phyloP scores from a whole-genome alignment of 1,284 basidiomycete species.

The Cutaneotrichosporon sp. region DNA sequence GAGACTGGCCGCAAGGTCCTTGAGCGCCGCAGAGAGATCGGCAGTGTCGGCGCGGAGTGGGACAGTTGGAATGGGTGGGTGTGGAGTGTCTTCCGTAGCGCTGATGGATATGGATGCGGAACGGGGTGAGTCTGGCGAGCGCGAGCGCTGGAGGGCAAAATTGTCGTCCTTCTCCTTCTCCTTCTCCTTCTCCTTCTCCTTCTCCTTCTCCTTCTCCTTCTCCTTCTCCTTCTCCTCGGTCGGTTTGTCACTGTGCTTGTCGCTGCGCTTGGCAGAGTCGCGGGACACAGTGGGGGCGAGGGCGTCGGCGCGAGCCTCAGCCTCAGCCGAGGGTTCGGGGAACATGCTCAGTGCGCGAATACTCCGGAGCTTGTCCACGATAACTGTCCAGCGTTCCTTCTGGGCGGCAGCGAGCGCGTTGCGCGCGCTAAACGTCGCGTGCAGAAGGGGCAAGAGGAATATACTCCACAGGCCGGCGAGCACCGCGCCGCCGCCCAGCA shows the following conservation, averaged over 20 bases:
- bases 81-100: constrained; percentile 1
- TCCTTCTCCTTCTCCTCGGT: constrained; percentile 5
- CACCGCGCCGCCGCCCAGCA: constrained; percentile 35
- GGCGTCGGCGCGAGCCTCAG: neutral
- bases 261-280: neutral
- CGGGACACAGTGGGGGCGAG: neutral
- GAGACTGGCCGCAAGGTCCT: constrained; percentile 24
- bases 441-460: constrained; percentile 43
- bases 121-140: neutral
- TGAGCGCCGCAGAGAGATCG: constrained; percentile 20
- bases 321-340: constrained; percentile 1
- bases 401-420: constrained; percentile 39
- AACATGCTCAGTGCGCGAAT: constrained; percentile 22
- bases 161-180: constrained; percentile 7
- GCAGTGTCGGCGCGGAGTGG: constrained; percentile 12
- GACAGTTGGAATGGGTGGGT: neutral
- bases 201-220: too few relatives aligned
- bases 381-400: constrained; percentile 16
- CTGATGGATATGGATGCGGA: neutral
- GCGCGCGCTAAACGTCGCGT: constrained; percentile 42
- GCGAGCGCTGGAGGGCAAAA: constrained; percentile 2
- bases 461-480: constrained; percentile 37
- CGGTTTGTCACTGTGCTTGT: neutral
- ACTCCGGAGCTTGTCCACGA: constrained; percentile 20
- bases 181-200: neutral